Conservation (phyloP, 306 rosid species). For the Sophora flavescens region DNA sequence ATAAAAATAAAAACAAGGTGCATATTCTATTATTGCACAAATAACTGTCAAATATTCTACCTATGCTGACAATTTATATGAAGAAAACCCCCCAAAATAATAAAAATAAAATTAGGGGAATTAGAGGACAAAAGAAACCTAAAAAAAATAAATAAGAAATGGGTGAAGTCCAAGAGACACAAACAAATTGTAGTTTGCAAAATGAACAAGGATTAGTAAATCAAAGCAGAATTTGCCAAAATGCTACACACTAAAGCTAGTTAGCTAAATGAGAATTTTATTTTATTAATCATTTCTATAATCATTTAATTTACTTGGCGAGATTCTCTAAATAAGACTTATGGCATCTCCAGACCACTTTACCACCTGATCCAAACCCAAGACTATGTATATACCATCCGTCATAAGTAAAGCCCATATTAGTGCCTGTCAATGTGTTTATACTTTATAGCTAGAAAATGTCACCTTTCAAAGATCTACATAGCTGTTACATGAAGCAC, state of each 20-base stretch:
- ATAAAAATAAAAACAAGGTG: conserved; percentile 6
- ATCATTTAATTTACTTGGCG: not conserved
- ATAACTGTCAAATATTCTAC: conserved; percentile 14
- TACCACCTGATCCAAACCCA: conserved; percentile 20
- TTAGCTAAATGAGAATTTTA: conserved; percentile 6
- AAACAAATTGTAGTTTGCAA: not conserved
- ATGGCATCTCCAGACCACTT: conserved; percentile 9
- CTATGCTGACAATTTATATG: conserved; percentile 4
- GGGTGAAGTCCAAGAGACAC: not conserved
- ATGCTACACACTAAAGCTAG: not conserved
- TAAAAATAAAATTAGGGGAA: not conserved
- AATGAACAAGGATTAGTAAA: conserved; percentile 9
- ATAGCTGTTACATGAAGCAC: conserved; percentile 2
- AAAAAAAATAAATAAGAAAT: not conserved
- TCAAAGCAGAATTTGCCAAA: not conserved
- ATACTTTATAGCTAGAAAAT: not conserved
- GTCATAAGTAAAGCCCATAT: not conserved
- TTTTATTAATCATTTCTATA: conserved; percentile 3
- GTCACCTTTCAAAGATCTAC: not conserved
- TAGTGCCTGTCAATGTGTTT: not conserved
- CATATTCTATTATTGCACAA: conserved; percentile 23
- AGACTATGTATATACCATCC: not conserved
- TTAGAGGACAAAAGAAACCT: not conserved
- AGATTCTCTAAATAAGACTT: not conserved
- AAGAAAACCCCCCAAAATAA: not conserved